Conservation (phyloP, 2,329 filamentous ascomycete genomes). For the Ascochyta fabae region DNA sequence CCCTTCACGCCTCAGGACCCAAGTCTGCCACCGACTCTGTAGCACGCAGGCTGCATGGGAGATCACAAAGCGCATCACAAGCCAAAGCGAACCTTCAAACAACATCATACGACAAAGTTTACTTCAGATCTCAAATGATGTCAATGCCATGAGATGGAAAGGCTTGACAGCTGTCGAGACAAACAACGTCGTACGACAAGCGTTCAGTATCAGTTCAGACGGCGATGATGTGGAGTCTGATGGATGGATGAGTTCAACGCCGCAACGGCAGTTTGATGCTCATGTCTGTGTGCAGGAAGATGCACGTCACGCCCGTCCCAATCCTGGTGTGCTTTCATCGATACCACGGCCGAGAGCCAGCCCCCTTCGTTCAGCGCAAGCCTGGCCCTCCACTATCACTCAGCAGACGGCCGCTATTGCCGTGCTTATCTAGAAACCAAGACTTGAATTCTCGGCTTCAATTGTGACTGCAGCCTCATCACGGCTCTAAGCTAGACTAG, state of each 20-base stretch:
- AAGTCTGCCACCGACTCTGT: conserved; percentile 15
- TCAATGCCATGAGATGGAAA: conserved; percentile 20
- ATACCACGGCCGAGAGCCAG: neutral
- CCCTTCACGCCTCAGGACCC: conserved; percentile 32
- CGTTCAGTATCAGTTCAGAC: conserved; percentile 33
- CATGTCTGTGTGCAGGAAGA: neutral
- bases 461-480: conserved; percentile 33
- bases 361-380: neutral
- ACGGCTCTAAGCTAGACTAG: conserved; percentile 39
- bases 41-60: conserved; percentile 13
- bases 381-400: conserved; percentile 20
- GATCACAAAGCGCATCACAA: conserved; percentile 16
- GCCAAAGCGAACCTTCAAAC: conserved; percentile 36
- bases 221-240: neutral
- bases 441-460: conserved; percentile 17
- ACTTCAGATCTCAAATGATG: conserved; percentile 31
- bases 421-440: conserved; percentile 14
- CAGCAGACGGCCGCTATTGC: conserved; percentile 17
- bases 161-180: conserved; percentile 32
- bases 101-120: conserved; percentile 48
- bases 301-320: neutral
- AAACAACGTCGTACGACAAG: conserved; percentile 45
- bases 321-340: neutral
- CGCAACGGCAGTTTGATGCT: conserved; percentile 1
- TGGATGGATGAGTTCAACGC: neutral